These are phyloP conservation scores for Neofusicoccum parvum DNA, from an alignment of 2,329 filamentous ascomycete species.

Conservation along the genomic window DNA sequence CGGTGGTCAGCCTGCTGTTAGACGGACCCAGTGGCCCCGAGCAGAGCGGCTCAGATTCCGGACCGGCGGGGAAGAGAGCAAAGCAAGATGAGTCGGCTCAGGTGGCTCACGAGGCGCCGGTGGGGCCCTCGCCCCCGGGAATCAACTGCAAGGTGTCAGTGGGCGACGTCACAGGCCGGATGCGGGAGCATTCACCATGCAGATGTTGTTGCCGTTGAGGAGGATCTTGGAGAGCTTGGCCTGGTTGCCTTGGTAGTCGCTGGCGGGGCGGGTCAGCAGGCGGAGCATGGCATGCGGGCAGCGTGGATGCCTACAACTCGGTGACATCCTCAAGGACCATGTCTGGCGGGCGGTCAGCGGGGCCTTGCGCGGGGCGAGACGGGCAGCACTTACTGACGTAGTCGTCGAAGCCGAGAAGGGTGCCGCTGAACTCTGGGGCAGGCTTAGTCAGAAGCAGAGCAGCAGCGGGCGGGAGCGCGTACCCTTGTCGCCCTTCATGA, in stretches of 20 bases:
- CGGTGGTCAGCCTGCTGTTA: no score
- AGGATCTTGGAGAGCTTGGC: slow-evolving; percentile 92
- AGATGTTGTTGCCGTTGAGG: slow-evolving; percentile 97
- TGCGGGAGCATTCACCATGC: slow-evolving; percentile 71
- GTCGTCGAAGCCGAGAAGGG: slow-evolving; percentile 93
- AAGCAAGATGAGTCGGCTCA: background rate
- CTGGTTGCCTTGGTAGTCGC: slow-evolving; percentile 87
- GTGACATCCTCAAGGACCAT: slow-evolving; percentile 98
- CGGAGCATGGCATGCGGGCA: background rate
- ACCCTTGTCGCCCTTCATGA: slow-evolving; percentile 99
- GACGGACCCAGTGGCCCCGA: no score
- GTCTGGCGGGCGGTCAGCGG: slow-evolving; percentile 58
- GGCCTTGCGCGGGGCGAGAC: background rate
- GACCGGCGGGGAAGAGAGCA: background rate
- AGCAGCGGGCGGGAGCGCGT: slow-evolving; percentile 26
- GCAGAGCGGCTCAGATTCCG: no score
- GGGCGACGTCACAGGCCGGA: background rate
- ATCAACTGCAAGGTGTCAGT: slow-evolving; percentile 21
- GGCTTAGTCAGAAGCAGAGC: slow-evolving; percentile 4
- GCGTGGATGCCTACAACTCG: slow-evolving; percentile 70
- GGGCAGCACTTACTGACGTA: slow-evolving; percentile 85
- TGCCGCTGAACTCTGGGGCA: slow-evolving; percentile 84
- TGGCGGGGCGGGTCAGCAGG: slow-evolving; percentile 41
- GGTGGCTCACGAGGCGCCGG: background rate
- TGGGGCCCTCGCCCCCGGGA: slow-evolving; percentile 25